phyloP scores from a whole-genome alignment of 805 yeast genomes.

The Teunomyces gatunensis region DNA sequence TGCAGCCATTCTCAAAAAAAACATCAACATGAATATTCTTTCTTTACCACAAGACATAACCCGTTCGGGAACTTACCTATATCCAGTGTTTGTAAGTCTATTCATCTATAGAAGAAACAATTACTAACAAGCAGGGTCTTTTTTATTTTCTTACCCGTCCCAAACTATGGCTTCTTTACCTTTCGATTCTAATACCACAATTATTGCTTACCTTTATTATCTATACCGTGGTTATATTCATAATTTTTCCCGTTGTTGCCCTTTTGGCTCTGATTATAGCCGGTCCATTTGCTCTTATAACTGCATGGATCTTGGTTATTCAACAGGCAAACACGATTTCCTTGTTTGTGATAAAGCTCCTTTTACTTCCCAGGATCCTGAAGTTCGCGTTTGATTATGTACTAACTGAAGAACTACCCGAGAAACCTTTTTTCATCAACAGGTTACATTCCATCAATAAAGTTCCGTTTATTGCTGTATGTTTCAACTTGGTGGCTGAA shows the following conservation, averaged over 20 bases:
- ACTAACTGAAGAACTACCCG: conserved; percentile 43
- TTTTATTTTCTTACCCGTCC: conserved; percentile 39
- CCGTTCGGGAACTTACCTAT: conserved; percentile 18
- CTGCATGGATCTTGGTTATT: conserved; percentile 44
- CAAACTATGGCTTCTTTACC: conserved; percentile 45
- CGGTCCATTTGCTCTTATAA: conserved; percentile 51
- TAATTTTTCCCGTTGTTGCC: conserved; percentile 47
- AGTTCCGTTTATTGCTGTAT: conserved; percentile 28
- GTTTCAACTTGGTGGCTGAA: conserved; percentile 26
- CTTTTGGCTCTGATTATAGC: conserved; percentile 38
- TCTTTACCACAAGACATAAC: conserved; percentile 2
- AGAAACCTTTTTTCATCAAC: conserved; percentile 42
- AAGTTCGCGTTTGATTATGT: conserved; percentile 48
- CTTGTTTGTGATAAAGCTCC: conserved; percentile 36
- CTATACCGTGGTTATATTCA: conserved; percentile 31
- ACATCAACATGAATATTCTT: neutral
- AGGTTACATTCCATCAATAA: conserved; percentile 29
- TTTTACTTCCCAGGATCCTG: conserved; percentile 49
- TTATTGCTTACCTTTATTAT: conserved; percentile 35
- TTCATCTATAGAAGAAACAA: neutral
- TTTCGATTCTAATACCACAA: conserved; percentile 47
- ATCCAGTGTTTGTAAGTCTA: conserved; percentile 23
- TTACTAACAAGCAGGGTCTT: conserved; percentile 32
- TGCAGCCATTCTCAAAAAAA: neutral
- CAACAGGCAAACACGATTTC: conserved; percentile 44